phyloP scores from a whole-genome alignment of 1,284 basidiomycete species.

The Sphagnurus paluster region DNA sequence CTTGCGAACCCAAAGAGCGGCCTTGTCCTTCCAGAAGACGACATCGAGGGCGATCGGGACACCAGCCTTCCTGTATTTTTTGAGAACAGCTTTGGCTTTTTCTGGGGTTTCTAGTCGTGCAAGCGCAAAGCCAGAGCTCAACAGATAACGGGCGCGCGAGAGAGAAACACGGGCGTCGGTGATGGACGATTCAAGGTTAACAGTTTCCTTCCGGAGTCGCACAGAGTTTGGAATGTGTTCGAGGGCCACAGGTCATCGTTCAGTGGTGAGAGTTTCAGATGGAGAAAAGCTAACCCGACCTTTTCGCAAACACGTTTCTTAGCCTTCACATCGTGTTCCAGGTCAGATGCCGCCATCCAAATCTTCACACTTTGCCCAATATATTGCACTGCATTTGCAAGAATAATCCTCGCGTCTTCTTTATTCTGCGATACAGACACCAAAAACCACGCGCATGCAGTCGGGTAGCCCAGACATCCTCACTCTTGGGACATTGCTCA shows the following conservation, averaged over 20 bases:
- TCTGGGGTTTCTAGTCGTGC: slow-evolving; percentile 91
- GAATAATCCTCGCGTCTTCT: slow-evolving; percentile 92
- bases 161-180: slow-evolving; percentile 91
- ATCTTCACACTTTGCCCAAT: slow-evolving; percentile 94
- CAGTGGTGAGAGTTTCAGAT: no score
- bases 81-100: slow-evolving; percentile 90
- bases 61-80: slow-evolving; percentile 92
- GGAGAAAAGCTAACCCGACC: slow-evolving; percentile 40
- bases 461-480: slow-evolving; percentile 95
- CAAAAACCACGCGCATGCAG: slow-evolving; percentile 70
- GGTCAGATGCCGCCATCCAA: slow-evolving; percentile 91
- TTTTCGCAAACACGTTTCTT: slow-evolving; percentile 94
- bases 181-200: slow-evolving; percentile 91
- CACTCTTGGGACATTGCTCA: slow-evolving; percentile 93
- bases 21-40: no score
- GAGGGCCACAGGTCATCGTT: slow-evolving; percentile 61
- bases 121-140: slow-evolving; percentile 95
- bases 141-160: slow-evolving; percentile 91
- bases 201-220: slow-evolving; percentile 96
- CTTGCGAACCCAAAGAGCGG: no score
- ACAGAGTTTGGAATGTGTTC: slow-evolving; percentile 98
- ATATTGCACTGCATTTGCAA: slow-evolving; percentile 92
- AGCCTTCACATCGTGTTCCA: slow-evolving; percentile 83
- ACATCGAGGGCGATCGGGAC: no score
- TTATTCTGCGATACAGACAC: slow-evolving; percentile 57